Evolutionary conservation across 305 asterid genomes (phyloP).

Genomic region (Solanum chacoense): DNA sequence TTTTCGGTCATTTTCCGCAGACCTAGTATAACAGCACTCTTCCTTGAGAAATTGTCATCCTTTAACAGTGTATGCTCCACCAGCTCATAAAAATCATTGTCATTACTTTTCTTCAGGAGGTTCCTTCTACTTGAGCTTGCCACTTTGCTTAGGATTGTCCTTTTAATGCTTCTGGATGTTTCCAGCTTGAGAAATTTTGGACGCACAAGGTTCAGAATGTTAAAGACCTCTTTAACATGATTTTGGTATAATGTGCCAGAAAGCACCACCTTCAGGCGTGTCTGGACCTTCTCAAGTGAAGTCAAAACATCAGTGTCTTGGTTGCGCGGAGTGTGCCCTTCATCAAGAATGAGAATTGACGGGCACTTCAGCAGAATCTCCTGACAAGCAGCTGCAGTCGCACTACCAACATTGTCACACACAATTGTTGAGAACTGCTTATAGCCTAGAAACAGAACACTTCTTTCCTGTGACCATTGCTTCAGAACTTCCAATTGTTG

Average conservation of each 20-base stretch:
- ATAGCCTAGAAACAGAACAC: conserved; percentile 78
- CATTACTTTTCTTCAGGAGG: conserved; percentile 40
- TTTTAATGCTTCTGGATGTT: conserved; percentile 48
- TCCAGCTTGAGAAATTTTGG: conserved; percentile 79
- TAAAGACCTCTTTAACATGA: conserved; percentile 90
- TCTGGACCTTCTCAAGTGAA: conserved; percentile 86
- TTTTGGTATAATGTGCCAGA: conserved; percentile 97
- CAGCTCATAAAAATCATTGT: conserved; percentile 63
- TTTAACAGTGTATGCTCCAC: conserved; percentile 71
- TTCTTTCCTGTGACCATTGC: conserved; percentile 61
- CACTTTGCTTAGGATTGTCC: conserved; percentile 77
- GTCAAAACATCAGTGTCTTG: conserved; percentile 81
- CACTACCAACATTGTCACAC: conserved; percentile 46
- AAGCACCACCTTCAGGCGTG: conserved; percentile 80
- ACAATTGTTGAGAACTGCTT: conserved; percentile 78
- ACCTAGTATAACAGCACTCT: conserved; percentile 73
- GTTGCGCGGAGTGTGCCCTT: conserved; percentile 94
- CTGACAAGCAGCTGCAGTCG: conserved; percentile 49
- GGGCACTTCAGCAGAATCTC: conserved; percentile 58
- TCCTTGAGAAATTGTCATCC: conserved; percentile 67
- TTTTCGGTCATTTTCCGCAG: conserved; percentile 77
- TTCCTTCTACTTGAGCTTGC: conserved; percentile 23
- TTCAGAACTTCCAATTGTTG: conserved; percentile 82
- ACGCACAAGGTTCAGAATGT: conserved; percentile 86
- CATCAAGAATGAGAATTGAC: conserved; percentile 72